These are phyloP conservation scores for Capsicum rhomboideum DNA, from an alignment of 257 asterid species.

Conservation along the genomic window DNA sequence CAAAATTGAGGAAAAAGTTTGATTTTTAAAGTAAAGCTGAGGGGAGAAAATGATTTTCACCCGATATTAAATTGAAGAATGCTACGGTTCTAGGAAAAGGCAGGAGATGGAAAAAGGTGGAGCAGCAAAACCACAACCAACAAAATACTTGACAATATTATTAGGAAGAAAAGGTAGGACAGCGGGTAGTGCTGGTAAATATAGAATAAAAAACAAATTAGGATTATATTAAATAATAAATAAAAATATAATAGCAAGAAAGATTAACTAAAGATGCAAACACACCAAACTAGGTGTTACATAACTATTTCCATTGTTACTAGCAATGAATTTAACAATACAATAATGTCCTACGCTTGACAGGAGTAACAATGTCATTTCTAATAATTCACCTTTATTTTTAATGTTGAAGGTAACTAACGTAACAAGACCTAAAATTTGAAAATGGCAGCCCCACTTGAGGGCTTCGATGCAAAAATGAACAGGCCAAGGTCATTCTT, in stretches of 20 bases:
- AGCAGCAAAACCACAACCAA: no score
- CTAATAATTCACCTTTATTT: not conserved
- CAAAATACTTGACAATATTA: no score
- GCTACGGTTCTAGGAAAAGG: not conserved
- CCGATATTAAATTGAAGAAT: not conserved
- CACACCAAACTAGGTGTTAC: not conserved
- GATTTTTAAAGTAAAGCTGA: no score
- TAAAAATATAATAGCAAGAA: not conserved
- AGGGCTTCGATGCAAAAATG: slow-evolving; percentile 88
- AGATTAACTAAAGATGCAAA: not conserved
- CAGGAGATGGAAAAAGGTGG: no score
- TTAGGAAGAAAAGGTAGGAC: not conserved
- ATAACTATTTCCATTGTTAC: not conserved
- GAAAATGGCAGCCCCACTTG: slow-evolving; percentile 94
- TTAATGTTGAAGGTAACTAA: not conserved
- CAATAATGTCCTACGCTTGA: not conserved
- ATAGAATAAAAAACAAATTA: no score
- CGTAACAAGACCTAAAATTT: slow-evolving; percentile 25
- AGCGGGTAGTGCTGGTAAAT: no score
- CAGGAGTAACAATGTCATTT: no score
- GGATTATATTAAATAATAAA: no score
- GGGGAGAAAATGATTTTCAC: no score
- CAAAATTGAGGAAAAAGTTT: no score
- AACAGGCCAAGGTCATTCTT: slow-evolving; percentile 62
- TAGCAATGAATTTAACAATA: not conserved